Base-by-base conservation (phyloP, 176 grass and related monocot species). In the Pharus latifolius region DNA sequence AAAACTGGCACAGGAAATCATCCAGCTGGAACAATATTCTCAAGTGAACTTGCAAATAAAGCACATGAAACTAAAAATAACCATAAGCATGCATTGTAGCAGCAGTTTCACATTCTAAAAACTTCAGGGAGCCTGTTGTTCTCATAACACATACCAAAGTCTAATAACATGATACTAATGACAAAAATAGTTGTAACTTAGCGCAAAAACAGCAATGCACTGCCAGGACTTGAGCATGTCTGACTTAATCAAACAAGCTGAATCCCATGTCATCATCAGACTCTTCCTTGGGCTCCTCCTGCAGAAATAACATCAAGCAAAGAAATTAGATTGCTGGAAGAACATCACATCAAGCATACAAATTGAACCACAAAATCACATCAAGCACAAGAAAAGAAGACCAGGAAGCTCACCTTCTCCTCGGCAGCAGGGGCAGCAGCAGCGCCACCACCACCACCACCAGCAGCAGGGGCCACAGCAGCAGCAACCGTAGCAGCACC, bases 241-340 rank as follows among this genome's bases (percentile, higher is more conserved):
- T n/a, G n/a, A n/a, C 70, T 85, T 59, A 95, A 76, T 95, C 91
- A 2, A 95, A 95, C 49, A 95, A 72, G 67, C 86, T 87, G 72
- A 95, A 95, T 49, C 91, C 91, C 91, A 95, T 90, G 72, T 95
- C 90, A 6, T 89, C 91, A 30, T 95, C 86, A 11, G 76, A 81
- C 67, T 95, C 91, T 62, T 94, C 91, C 76, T 95, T 87, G 0
- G 70, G 79, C 43, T 95, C 91, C 34, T 95, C 91, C 67, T 89
- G 54, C 29, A n/a, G 32, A 22, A 67, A 25, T 19, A 65, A 62
- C n/a, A n/a, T 40, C 29, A 48, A 46, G 20, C 22, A 49, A 50
- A 23, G 1, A 20, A 0, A 47, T 27, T 16, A 25, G n/a, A n/a
- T n/a, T n/a, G n/a, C n/a, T n/a, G n/a, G n/a, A n/a, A n/a, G n/a